A percentile compares a stretch with the other conserved stretches of the same genome.
phyloP scores from a whole-genome alignment of 345 rosid genomes.

The Gossypium australe region DNA sequence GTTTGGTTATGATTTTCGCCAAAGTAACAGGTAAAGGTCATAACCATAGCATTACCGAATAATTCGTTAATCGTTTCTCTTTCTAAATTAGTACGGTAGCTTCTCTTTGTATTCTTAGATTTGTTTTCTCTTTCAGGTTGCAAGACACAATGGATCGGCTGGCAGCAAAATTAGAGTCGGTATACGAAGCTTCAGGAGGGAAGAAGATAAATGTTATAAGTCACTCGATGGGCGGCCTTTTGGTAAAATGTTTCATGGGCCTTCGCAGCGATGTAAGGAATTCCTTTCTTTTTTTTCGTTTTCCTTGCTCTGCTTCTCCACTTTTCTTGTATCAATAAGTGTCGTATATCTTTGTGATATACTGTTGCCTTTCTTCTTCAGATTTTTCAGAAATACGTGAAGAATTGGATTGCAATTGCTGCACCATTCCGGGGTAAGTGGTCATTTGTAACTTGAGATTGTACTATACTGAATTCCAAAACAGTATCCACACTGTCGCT shows the following conservation, averaged over 20 bases:
- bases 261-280: conserved; percentile 64
- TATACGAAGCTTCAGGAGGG: conserved; percentile 76
- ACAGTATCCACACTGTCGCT: too few species aligned
- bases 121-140: conserved; percentile 37
- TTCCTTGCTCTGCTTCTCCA: neutral
- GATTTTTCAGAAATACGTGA: conserved; percentile 86
- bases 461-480: neutral
- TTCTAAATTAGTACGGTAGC: neutral
- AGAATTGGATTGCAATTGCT: conserved; percentile 95
- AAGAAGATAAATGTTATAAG: conserved; percentile 80
- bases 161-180: conserved; percentile 60
- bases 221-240: conserved; percentile 97
- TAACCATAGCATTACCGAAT: neutral
- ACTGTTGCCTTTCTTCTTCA: conserved; percentile 19
- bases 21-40: conserved; percentile 77
- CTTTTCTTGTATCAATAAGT: neutral
- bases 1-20: conserved; percentile 95
- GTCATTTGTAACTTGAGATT: conserved; percentile 1
- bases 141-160: conserved; percentile 62
- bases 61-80: neutral
- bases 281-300: neutral
- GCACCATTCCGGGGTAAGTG: conserved; percentile 79
- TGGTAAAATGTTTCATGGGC: conserved; percentile 90
- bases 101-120: neutral
- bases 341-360: neutral